phyloP scores from a whole-genome alignment of 2,329 filamentous ascomycete genomes.

The Phialophora macrospora region DNA sequence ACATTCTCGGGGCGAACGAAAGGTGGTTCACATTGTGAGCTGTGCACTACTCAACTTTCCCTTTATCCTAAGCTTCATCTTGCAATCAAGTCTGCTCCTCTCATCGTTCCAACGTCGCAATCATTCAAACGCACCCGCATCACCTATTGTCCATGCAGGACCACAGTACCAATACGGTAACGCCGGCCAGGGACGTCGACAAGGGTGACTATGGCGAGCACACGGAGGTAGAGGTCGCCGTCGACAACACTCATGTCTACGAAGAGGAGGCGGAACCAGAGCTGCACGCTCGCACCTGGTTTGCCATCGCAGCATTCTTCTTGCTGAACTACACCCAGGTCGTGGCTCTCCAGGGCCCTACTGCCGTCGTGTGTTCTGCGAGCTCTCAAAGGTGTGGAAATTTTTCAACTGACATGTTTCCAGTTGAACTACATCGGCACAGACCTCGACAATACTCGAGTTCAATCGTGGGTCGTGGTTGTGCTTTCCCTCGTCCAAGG shows the following conservation, averaged over 20 bases:
- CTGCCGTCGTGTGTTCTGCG: slow-evolving; percentile 19
- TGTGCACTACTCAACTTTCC: too few species aligned
- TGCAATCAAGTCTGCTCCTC: too few species aligned
- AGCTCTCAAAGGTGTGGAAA: not conserved
- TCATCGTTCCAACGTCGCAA: too few species aligned
- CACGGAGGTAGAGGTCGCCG: too few species aligned
- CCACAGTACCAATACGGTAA: too few species aligned
- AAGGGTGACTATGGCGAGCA: too few species aligned
- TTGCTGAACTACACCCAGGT: slow-evolving; percentile 23
- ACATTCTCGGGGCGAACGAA: too few species aligned
- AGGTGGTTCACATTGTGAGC: too few species aligned
- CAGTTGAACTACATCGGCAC: slow-evolving; percentile 23
- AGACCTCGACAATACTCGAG: slow-evolving; percentile 7
- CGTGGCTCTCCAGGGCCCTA: slow-evolving; percentile 22
- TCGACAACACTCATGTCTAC: slow-evolving; percentile 1
- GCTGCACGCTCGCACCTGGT: slow-evolving; percentile 23
- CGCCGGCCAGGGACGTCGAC: too few species aligned
- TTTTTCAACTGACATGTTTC: not conserved
- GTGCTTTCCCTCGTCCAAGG: slow-evolving; percentile 20
- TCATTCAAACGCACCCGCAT: too few species aligned
- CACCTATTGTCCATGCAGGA: too few species aligned
- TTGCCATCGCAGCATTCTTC: slow-evolving; percentile 21
- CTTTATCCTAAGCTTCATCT: too few species aligned
- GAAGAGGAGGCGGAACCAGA: slow-evolving; percentile 14
- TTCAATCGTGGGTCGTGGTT: slow-evolving; percentile 16